phyloP scores from a whole-genome alignment of 345 rosid species.

The Eucalyptus pauciflora region DNA sequence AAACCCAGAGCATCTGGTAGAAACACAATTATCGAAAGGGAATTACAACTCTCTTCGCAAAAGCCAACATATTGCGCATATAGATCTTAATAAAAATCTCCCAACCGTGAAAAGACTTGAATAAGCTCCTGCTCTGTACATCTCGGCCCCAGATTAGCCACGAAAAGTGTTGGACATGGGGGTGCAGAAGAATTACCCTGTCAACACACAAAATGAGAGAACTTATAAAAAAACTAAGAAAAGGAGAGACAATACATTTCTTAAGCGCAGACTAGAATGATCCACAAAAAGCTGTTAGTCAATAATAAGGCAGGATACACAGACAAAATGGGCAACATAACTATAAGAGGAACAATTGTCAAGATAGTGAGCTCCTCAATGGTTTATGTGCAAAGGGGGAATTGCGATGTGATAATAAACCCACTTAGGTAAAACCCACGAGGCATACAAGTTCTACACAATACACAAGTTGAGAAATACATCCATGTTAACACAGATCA shows the following conservation, averaged over 20 bases:
- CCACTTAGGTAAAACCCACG: neutral
- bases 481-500: neutral
- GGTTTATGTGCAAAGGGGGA: neutral
- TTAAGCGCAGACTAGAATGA: neutral
- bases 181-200: slow-evolving; percentile 46
- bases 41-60: neutral
- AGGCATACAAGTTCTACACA: neutral
- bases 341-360: neutral
- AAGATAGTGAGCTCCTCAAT: neutral
- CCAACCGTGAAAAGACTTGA: slow-evolving; percentile 76
- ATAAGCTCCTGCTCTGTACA: slow-evolving; percentile 74
- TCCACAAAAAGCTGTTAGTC: neutral
- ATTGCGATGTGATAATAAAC: neutral
- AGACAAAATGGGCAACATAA: neutral
- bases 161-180: slow-evolving; percentile 89
- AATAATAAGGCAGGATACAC: neutral
- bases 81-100: neutral
- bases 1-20: slow-evolving; percentile 66
- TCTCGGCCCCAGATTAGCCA: slow-evolving; percentile 71
- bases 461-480: neutral
- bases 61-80: neutral
- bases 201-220: neutral
- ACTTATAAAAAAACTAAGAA: neutral
- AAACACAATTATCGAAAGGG: neutral
- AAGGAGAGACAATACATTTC: neutral